Evolutionary conservation across 352 stramenopile species (phyloP).

Genomic region (Phytopythium delawarense): DNA sequence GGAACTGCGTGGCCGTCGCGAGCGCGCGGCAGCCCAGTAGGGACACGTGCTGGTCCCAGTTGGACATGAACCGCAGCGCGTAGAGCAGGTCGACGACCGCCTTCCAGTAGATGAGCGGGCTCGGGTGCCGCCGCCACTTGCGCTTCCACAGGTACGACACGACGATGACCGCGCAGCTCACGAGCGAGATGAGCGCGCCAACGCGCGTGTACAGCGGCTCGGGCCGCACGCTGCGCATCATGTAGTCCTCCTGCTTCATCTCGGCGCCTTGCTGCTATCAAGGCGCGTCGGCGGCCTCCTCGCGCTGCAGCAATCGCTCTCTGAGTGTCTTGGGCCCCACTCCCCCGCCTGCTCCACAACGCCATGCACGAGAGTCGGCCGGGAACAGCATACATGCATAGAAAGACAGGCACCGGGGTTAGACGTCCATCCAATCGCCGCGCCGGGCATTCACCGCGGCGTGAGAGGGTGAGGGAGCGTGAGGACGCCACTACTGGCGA

Average conservation of each 20-base stretch:
- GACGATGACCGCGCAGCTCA: conserved; percentile 73
- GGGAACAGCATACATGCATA: conserved; percentile 1
- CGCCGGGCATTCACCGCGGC: neutral
- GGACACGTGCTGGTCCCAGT: conserved; percentile 57
- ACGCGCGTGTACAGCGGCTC: conserved; percentile 52
- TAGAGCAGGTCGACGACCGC: conserved; percentile 68
- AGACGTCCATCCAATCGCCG: conserved; percentile 2
- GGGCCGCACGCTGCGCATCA: conserved; percentile 25
- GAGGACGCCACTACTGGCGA: too few relatives aligned
- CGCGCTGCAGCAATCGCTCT: neutral
- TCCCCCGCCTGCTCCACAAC: neutral
- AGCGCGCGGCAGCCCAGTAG: conserved; percentile 45
- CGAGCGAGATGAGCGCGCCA: conserved; percentile 66
- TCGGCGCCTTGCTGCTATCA: neutral
- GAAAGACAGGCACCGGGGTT: conserved; percentile 1
- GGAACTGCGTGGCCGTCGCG: conserved; percentile 69
- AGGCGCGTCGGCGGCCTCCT: too few relatives aligned
- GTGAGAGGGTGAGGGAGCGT: too few relatives aligned
- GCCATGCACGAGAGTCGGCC: neutral
- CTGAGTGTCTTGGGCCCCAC: neutral
- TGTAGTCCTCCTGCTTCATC: conserved; percentile 13
- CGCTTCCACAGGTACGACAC: conserved; percentile 57
- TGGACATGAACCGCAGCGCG: conserved; percentile 67
- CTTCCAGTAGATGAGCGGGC: conserved; percentile 83
- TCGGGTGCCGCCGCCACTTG: conserved; percentile 79